phyloP scores from a whole-genome alignment of 805 yeast species.

The Lipomyces mesembrius region DNA sequence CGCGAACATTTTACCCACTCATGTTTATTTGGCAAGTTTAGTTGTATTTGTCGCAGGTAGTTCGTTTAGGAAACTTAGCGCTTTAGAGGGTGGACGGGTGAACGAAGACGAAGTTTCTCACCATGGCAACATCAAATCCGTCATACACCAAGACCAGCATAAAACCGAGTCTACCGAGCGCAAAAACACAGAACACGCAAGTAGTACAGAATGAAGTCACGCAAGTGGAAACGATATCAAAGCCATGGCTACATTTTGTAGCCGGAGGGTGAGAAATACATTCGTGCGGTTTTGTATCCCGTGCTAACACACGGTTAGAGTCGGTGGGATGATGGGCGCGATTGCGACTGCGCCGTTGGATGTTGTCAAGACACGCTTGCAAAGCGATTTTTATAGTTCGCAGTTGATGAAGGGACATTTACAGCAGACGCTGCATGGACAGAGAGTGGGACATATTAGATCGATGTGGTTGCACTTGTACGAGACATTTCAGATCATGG shows the following conservation, averaged over 20 bases:
- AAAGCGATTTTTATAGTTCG: slow-evolving; percentile 71
- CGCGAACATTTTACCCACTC: not conserved
- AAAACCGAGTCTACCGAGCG: not conserved
- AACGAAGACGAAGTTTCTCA: not conserved
- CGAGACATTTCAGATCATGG: slow-evolving; percentile 77
- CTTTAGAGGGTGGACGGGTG: not conserved
- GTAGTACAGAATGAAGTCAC: not conserved
- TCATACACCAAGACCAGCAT: not conserved
- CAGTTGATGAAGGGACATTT: slow-evolving; percentile 28
- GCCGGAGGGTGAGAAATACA: slow-evolving; percentile 49
- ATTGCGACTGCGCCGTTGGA: slow-evolving; percentile 92
- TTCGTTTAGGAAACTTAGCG: not conserved
- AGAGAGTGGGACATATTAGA: slow-evolving; percentile 42
- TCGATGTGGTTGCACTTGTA: slow-evolving; percentile 70
- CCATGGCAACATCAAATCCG: not conserved
- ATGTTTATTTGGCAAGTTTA: not conserved
- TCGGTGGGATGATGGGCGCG: slow-evolving; percentile 99
- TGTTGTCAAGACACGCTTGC: slow-evolving; percentile 90
- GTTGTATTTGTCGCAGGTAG: not conserved
- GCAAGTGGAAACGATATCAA: slow-evolving; percentile 27
- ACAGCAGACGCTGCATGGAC: slow-evolving; percentile 22
- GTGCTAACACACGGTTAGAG: not conserved
- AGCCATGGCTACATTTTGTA: slow-evolving; percentile 55
- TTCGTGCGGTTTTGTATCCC: not conserved
- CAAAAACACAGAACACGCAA: not conserved